phyloP scores from a whole-genome alignment of 208 protist genomes.

The Crithidia bombi region DNA sequence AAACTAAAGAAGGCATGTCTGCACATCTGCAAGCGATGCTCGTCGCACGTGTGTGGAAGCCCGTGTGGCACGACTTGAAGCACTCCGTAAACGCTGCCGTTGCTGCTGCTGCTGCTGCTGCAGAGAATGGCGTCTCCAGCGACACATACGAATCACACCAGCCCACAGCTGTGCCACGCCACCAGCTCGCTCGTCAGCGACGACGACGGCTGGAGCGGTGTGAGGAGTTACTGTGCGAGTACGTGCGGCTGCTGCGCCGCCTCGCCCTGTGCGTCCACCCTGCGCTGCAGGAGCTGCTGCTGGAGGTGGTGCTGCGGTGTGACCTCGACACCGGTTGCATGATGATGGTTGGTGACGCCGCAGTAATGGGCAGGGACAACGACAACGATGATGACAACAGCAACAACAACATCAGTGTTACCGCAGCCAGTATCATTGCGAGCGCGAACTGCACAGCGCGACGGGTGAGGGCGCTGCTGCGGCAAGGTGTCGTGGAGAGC shows the following conservation, averaged over 20 bases:
- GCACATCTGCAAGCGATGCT: slow-evolving; percentile 14
- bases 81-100: neutral
- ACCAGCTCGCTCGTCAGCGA: slow-evolving; percentile 7
- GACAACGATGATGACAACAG: neutral
- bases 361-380: neutral
- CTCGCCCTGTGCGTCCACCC: neutral
- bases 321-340: neutral
- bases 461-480: slow-evolving; percentile 21
- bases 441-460: neutral
- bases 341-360: neutral
- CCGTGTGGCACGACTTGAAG: slow-evolving; percentile 18
- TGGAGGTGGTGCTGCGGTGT: slow-evolving; percentile 24
- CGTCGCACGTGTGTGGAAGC: slow-evolving; percentile 14
- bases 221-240: slow-evolving; percentile 24
- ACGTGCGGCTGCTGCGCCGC: slow-evolving; percentile 27
- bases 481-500: slow-evolving; percentile 13
- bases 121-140: too few relatives aligned
- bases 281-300: slow-evolving; percentile 15
- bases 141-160: neutral
- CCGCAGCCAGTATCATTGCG: neutral
- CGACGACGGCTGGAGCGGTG: slow-evolving; percentile 1
- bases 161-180: neutral
- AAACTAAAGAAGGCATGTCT: too few relatives aligned
- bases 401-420: neutral
- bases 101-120: neutral